Base-by-base conservation (phyloP, 1,284 basidiomycete genomes). In the Mycena sp. region DNA sequence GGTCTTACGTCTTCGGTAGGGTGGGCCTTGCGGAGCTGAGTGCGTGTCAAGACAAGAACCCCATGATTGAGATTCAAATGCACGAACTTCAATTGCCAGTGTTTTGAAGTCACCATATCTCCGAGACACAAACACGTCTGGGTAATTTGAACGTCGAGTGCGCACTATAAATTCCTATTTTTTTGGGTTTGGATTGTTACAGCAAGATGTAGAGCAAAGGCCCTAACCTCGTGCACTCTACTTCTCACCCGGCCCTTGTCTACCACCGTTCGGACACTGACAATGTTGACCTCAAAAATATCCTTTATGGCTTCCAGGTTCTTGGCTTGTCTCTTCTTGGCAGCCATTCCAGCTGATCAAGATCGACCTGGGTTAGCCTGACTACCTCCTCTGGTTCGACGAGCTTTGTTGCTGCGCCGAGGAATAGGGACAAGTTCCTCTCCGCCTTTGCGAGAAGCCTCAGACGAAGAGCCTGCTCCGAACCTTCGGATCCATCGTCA, bases 81-180 rank as follows among this genome's bases (percentile, higher is more conserved):
- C 21, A 78, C 86, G 44, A 67, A 93, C 94, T 81, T 96, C 94
- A 57, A 90, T 86, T 1, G 91, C 89, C 19, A 98, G 83, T 4
- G 94, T 91, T 71, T 84, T 90, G 77, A 99, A 99, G 74, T 99
- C 97, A 14, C 97, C 96, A 74, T 99, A 97, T 67, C 98, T 84
- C 62, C 98, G 86, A 1, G 95, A 94, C 3, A 99, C 97, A 74
- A 88, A 96, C 4, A 95, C 85, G 69, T 98, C 95, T 1, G 83
- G 83, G 64, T 85, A 84, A 12, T 87, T 85, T 4, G 88, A 84
- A 32, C 94, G 83, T 14, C 90, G 85, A 0, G 97, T 99, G 29
- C 94, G 88, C 37, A 99, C 90, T 71, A 99, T 89, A 75, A 99
- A 99, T 82, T 99, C 97, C 92, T 96, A 71, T 17, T 58, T 35